Base-by-base conservation (phyloP, 169 alveolate species). In the Eimeria falciformis region DNA sequence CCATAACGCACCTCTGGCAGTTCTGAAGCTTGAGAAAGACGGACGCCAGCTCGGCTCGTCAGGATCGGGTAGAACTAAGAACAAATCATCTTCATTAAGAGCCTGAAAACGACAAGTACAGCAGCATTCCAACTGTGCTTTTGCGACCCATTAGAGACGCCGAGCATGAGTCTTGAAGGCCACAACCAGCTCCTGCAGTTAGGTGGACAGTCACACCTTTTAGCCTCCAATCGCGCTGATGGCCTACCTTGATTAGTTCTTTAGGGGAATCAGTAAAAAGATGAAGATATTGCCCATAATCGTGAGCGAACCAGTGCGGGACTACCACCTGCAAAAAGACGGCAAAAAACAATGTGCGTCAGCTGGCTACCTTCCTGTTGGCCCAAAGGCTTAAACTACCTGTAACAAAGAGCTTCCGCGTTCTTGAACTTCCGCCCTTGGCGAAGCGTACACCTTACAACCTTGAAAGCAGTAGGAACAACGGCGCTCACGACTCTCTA, bases 31-130 rank as follows among this genome's bases (percentile, higher is more conserved):
- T 45, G 86, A 46, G 21, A 23, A 46, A 25, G 69, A 43, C 21
- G 91, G 91, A 29, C 25, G n/a, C 91, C 91, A 85, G 62, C 9
- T 45, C 53, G 81, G 73, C 56, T 45, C 83, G 83, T 53, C 58
- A 5, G 91, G 71, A 50, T 85, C 83, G 37, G 91, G 91, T 11
- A 85, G 65, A 46, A 85, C 91, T 58, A 85, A 11, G 11, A 85
- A 83, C 69, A 85, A n/a, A 47, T 65, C 69, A 29, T 85, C 91
- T 55, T 85, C 71, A 47, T 45, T 23, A 14, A 85, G 43, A 75
- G 50, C 85, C 27, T 11, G 56, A 9, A 43, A 11, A n/a, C 37
- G 45, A 46, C 65, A 40, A 9, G 37, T 29, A 75, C 56, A 75
- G 11, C 40, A 5, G 21, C 53, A 69, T 40, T 29, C 21, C 27